A percentile compares a stretch with the other conserved stretches of the same genome.
These are phyloP conservation scores for Penicillium arizonense DNA, from an alignment of 495 filamentous ascomycete genomes.

Conservation along the genomic window DNA sequence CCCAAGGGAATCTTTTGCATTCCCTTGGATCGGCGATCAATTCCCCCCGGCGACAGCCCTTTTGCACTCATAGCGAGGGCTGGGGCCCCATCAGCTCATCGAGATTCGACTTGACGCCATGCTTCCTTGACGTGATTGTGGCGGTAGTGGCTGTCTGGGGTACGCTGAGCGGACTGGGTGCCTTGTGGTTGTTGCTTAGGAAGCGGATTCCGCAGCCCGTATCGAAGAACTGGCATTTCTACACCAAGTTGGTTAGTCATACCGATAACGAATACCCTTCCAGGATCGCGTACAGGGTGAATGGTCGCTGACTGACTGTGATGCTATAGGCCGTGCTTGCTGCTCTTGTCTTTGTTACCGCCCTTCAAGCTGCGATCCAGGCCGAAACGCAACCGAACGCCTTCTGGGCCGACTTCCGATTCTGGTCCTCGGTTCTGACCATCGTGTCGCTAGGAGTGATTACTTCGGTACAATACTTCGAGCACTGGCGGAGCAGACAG, in stretches of 20 bases:
- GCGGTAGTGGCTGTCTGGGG: conserved; percentile 73
- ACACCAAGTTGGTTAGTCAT: conserved; percentile 75
- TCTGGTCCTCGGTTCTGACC: conserved; percentile 81
- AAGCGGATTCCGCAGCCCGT: conserved; percentile 60
- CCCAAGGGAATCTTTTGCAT: conserved; percentile 28
- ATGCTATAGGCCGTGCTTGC: conserved; percentile 62
- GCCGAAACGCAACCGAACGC: conserved; percentile 65
- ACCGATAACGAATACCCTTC: background rate
- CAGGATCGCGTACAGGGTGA: background rate
- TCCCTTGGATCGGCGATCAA: conserved; percentile 31
- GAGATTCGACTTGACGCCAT: conserved; percentile 92
- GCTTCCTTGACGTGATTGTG: conserved; percentile 88
- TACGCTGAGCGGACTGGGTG: conserved; percentile 69
- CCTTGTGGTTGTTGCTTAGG: conserved; percentile 73
- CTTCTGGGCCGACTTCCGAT: conserved; percentile 81
- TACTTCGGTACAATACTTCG: conserved; percentile 84
- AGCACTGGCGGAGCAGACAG: conserved; percentile 84
- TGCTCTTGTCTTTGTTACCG: conserved; percentile 64
- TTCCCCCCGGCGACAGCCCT: conserved; percentile 52
- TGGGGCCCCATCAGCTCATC: conserved; percentile 89
- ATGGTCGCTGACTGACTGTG: conserved; percentile 23
- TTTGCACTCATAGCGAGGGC: conserved; percentile 86
- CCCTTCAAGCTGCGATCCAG: conserved; percentile 74
- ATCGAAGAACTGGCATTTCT: conserved; percentile 92
- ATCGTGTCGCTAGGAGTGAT: conserved; percentile 78